Conservation (phyloP, 768 basidiomycete genomes). For the Grammothele lineata region DNA sequence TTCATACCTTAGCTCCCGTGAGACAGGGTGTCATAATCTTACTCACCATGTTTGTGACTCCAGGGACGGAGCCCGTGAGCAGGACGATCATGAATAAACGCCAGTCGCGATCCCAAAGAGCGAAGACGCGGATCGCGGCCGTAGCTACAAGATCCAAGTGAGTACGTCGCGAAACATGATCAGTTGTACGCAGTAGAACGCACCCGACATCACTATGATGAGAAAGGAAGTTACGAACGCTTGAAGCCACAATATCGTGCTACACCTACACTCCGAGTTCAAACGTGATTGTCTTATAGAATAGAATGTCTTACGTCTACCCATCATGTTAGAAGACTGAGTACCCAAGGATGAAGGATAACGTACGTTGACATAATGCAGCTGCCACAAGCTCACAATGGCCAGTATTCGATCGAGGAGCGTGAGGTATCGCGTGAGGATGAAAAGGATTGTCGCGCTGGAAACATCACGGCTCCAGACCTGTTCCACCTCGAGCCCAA, state of each 20-base stretch:
- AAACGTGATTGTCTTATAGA: not conserved
- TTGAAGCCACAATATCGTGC: constrained; percentile 1
- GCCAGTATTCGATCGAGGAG: constrained; percentile 14
- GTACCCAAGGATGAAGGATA: too few relatives aligned
- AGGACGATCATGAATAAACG: not conserved
- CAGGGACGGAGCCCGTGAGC: constrained; percentile 12
- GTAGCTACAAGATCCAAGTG: constrained; percentile 1
- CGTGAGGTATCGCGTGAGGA: constrained; percentile 12
- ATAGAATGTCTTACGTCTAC: too few relatives aligned
- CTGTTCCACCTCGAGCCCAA: constrained; percentile 12
- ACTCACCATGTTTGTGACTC: constrained; percentile 10
- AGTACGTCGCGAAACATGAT: not conserved
- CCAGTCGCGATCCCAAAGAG: constrained; percentile 5
- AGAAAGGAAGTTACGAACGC: not conserved
- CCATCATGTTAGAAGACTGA: too few relatives aligned
- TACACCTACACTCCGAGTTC: constrained; percentile 5
- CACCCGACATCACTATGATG: not conserved
- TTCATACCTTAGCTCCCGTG: too few relatives aligned
- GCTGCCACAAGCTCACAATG: constrained; percentile 1
- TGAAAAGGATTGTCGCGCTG: constrained; percentile 8
- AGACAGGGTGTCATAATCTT: too few relatives aligned
- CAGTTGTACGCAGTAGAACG: not conserved
- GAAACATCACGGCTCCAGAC: constrained; percentile 13
- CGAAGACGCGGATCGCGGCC: constrained; percentile 15
- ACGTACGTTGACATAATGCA: not conserved